Percentiles rank a stretch among this genome's conserved stretches.
Conservation (phyloP, 805 yeast genomes). For the Candida lessepsii region DNA sequence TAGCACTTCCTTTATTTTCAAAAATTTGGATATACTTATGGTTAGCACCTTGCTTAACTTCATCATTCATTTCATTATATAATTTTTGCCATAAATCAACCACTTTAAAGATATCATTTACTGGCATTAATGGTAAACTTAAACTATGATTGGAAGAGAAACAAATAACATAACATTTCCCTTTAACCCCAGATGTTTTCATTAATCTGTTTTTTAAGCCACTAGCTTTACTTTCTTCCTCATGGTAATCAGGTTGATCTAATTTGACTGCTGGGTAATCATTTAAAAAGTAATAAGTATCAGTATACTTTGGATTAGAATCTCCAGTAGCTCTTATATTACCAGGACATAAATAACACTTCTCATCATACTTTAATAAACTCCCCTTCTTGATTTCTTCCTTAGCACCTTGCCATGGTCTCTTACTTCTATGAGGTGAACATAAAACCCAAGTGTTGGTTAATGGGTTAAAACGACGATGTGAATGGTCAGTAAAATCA, state of each 20-base stretch:
- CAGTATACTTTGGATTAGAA: conserved; percentile 53
- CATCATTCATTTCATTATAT: conserved; percentile 43
- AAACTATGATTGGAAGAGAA: conserved; percentile 68
- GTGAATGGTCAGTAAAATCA: conserved; percentile 58
- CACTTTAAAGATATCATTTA: conserved; percentile 44
- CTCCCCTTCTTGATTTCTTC: conserved; percentile 45
- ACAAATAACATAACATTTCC: conserved; percentile 70
- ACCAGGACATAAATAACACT: conserved; percentile 73
- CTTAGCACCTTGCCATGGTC: conserved; percentile 81
- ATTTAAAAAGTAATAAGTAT: conserved; percentile 62
- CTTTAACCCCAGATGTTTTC: conserved; percentile 58
- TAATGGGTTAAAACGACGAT: conserved; percentile 68
- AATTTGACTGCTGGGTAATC: conserved; percentile 70
- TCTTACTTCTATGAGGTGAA: conserved; percentile 73
- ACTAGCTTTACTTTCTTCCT: conserved; percentile 12
- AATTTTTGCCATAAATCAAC: conserved; percentile 60
- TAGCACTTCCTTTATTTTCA: conserved; percentile 75
- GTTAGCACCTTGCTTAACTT: conserved; percentile 40
- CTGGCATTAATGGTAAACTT: conserved; percentile 61
- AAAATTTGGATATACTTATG: conserved; percentile 66
- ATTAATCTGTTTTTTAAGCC: conserved; percentile 44
- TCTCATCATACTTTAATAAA: conserved; percentile 57
- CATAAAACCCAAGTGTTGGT: conserved; percentile 68
- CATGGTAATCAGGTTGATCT: conserved; percentile 49
- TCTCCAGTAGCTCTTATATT: conserved; percentile 64